These are phyloP conservation scores for Trichosporon sp. DNA, from an alignment of 1,284 basidiomycete species.

Conservation along the genomic window DNA sequence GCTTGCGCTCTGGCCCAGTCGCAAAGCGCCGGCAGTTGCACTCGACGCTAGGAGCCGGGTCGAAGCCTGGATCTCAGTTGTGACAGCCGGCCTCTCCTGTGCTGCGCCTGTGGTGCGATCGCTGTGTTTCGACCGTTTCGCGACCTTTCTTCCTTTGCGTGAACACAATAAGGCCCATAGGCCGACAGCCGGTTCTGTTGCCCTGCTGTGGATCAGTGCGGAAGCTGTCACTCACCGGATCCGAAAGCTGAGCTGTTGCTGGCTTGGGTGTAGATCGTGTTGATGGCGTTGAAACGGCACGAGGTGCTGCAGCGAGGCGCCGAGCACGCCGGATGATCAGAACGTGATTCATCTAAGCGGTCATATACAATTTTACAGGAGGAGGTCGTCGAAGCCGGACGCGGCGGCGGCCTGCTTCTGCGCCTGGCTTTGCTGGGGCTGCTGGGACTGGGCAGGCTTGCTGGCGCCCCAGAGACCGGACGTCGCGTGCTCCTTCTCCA, in stretches of 20 bases:
- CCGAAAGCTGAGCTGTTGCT: no score
- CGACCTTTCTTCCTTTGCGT: not conserved
- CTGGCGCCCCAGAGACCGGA: conserved; percentile 64
- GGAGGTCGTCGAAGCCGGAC: conserved; percentile 30
- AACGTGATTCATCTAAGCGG: not conserved
- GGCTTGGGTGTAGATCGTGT: no score
- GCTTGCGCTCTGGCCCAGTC: not conserved
- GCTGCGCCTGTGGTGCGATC: not conserved
- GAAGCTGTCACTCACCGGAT: not conserved
- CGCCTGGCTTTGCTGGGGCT: conserved; percentile 6
- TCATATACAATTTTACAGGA: conserved; percentile 18
- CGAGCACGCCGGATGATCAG: not conserved
- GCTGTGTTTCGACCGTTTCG: not conserved
- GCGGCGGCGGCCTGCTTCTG: conserved; percentile 18
- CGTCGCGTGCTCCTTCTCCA: conserved; percentile 77
- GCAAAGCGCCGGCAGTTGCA: not conserved
- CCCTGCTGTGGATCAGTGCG: no score
- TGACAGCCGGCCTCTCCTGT: not conserved
- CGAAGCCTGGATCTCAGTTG: not conserved
- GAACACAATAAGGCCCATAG: not conserved
- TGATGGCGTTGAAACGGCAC: no score
- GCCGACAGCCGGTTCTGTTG: not conserved
- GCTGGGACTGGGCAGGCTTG: not conserved
- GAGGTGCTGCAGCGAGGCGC: no score
- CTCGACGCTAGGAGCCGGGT: not conserved